Evolutionary conservation across 2,329 filamentous ascomycete genomes (phyloP).

Genomic region (Colletotrichum magnum): DNA sequence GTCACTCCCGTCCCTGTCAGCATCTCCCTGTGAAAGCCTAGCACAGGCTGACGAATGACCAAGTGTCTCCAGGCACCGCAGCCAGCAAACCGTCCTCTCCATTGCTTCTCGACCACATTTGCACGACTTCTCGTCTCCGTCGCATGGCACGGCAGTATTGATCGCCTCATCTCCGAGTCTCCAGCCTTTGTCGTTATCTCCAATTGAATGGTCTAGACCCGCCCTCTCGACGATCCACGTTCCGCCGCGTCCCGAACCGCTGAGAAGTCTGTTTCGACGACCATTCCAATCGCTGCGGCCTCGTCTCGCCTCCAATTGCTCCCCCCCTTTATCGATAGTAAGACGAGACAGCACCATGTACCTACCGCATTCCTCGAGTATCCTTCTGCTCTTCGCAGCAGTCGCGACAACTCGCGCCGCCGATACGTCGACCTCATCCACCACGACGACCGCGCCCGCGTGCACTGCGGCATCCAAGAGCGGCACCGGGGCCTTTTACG

Average conservation of each 20-base stretch:
- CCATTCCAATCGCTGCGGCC: constrained; percentile 16
- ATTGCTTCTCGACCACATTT: neutral
- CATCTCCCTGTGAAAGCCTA: constrained; percentile 33
- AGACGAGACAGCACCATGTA: constrained; percentile 43
- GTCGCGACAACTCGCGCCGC: constrained; percentile 48
- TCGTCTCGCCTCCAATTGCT: too few relatives aligned
- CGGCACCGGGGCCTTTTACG: constrained; percentile 71
- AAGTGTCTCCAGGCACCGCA: constrained; percentile 19
- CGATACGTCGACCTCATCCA: constrained; percentile 47
- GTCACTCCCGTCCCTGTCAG: constrained; percentile 25
- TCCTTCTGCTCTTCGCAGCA: constrained; percentile 55
- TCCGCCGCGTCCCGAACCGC: constrained; percentile 28
- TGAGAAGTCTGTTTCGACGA: constrained; percentile 1
- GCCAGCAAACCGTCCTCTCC: neutral
- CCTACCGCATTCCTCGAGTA: constrained; percentile 38
- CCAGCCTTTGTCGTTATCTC: neutral
- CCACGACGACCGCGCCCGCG: constrained; percentile 60
- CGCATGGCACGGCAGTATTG: neutral
- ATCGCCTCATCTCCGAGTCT: neutral
- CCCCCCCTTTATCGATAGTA: constrained; percentile 3
- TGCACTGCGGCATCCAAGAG: constrained; percentile 71
- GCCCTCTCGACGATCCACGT: neutral
- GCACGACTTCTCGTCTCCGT: neutral
- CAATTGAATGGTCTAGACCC: constrained; percentile 32
- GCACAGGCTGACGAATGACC: constrained; percentile 35